Conservation (phyloP, 441 rosid species). For the Jatropha podagrica region DNA sequence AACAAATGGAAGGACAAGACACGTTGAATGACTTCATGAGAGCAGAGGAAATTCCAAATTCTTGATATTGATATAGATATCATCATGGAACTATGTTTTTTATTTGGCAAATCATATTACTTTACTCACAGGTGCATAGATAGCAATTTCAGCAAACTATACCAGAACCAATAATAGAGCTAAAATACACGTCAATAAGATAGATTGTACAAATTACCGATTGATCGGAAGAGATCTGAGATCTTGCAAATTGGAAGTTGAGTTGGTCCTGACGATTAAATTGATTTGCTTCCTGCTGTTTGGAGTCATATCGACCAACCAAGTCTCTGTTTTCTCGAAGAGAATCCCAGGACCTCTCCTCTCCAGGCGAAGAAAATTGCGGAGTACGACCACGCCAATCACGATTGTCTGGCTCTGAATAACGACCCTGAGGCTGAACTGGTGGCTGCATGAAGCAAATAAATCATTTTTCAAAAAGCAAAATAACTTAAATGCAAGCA, state of each 20-base stretch:
- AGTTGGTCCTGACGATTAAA: slow-evolving; percentile 60
- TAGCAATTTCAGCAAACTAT: neutral
- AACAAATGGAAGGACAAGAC: neutral
- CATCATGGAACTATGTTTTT: neutral
- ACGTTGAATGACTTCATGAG: neutral
- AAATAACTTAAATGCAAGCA: neutral
- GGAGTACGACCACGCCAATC: slow-evolving; percentile 85
- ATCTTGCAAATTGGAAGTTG: slow-evolving; percentile 43
- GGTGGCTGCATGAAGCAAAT: slow-evolving; percentile 36
- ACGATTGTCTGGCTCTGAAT: slow-evolving; percentile 80
- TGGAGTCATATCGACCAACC: slow-evolving; percentile 42
- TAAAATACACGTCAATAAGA: neutral
- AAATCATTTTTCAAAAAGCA: neutral
- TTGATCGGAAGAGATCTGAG: slow-evolving; percentile 50
- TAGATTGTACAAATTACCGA: slow-evolving; percentile 38
- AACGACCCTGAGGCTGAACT: slow-evolving; percentile 58
- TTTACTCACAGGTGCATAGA: neutral
- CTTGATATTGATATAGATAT: neutral
- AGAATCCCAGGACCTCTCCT: slow-evolving; percentile 70
- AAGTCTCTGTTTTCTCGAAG: slow-evolving; percentile 52
- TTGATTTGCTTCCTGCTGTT: slow-evolving; percentile 48
- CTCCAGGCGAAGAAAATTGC: slow-evolving; percentile 53
- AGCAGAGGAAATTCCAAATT: neutral
- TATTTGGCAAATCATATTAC: neutral
- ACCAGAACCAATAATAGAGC: neutral